Conservation (phyloP, 768 basidiomycete species). For the Boletus rex-veris region DNA sequence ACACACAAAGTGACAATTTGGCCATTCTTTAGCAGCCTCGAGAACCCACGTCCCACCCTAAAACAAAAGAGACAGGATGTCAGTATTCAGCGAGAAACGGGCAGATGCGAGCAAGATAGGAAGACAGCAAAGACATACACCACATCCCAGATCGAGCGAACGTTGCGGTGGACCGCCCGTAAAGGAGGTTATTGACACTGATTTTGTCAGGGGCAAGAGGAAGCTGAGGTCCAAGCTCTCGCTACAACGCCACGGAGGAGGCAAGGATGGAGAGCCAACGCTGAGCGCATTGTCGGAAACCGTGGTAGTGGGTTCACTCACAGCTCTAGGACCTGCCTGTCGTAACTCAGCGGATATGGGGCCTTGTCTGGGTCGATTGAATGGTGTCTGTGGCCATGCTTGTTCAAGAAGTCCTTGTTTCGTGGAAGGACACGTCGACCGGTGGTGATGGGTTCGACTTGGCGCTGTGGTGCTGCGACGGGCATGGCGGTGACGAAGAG, state of each 20-base stretch:
- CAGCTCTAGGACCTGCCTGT: slow-evolving; percentile 65
- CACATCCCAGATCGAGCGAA: slow-evolving; percentile 70
- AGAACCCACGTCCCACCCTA: slow-evolving; percentile 71
- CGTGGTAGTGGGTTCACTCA: slow-evolving; percentile 34
- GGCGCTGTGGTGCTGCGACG: slow-evolving; percentile 15
- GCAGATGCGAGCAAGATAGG: not conserved
- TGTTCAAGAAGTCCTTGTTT: slow-evolving; percentile 56
- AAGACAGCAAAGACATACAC: slow-evolving; percentile 42
- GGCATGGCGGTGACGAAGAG: slow-evolving; percentile 14
- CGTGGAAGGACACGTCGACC: slow-evolving; percentile 33
- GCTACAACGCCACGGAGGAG: slow-evolving; percentile 27
- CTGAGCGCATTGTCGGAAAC: slow-evolving; percentile 4
- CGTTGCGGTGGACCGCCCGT: slow-evolving; percentile 46
- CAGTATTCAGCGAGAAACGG: not conserved
- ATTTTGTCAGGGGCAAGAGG: slow-evolving; percentile 44
- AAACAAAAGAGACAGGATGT: not conserved
- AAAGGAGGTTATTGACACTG: slow-evolving; percentile 60
- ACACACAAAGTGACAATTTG: slow-evolving; percentile 60
- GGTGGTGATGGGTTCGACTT: slow-evolving; percentile 18
- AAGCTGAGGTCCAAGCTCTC: slow-evolving; percentile 55
- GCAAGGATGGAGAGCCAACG: not conserved
- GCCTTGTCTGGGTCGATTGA: slow-evolving; percentile 71
- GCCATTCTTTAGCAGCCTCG: slow-evolving; percentile 71
- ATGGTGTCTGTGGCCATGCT: slow-evolving; percentile 64
- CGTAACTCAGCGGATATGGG: slow-evolving; percentile 75